Evolutionary conservation across 257 asterid species (phyloP), one percentile per base, ranked within the genome.

Genomic region (Penstemon eatonii): DNA sequence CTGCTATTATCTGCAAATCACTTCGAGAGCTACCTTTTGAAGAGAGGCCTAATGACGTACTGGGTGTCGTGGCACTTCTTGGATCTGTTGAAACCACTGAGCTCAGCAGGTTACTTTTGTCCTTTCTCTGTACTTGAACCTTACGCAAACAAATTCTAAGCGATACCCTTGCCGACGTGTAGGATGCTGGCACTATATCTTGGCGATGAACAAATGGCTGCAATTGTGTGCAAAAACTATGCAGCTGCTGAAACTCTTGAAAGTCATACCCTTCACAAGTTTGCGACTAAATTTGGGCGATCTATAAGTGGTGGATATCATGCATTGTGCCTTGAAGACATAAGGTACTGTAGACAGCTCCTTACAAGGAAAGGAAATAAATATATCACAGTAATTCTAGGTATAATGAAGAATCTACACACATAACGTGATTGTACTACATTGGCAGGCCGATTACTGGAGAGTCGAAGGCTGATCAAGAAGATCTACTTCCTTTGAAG

Each of bases 141-240:
- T 13, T 43, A 25, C 47, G n/a, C 46, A 38, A 33, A 60, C 54
- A 57, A 39, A 56, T 42, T 39, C 8, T 43, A n/a, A 39, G 42
- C 42, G 18, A 15, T 15, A 15, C 18, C 18, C 18, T 15, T 15
- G 18, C 18, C 18, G 18, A 15, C 18, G 18, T 66, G 47, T 70
- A 87, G 96, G 75, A 66, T 82, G 69, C 61, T 90, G 39, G 81
- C 95, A 19, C 65, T 60, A 51, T 87, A 79, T 74, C 82, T 90
- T 5, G 96, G 91, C 38, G 84, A 84, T 66, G 82, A 84, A 67
- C 84, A 78, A 70, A 85, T 90, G 95, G 83, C 83, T 37, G 89
- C 91, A 8, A 57, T 84, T 36, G 96, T 80, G 25, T 90, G 95
- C 84, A 77, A 77, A 68, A 74, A 75, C 56, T 54, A 62, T 44